Evolutionary conservation across 2,329 filamentous ascomycete species (phyloP).

Genomic region (Coniochaeta sp.): DNA sequence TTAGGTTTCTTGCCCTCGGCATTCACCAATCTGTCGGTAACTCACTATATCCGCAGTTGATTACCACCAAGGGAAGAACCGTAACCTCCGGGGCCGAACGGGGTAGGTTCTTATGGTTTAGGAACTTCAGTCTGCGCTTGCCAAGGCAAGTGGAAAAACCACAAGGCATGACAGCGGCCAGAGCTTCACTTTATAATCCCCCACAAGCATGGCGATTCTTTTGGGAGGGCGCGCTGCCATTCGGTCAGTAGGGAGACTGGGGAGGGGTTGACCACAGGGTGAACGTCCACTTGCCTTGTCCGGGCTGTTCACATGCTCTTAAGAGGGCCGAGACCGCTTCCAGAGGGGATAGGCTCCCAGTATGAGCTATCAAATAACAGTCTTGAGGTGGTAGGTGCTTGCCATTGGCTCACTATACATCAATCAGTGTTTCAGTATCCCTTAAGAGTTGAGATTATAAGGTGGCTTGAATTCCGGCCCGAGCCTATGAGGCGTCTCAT

Average conservation of each 20-base stretch:
- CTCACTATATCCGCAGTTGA: not conserved
- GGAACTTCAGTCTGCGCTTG: not conserved
- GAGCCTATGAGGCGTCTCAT: not conserved
- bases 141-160: not conserved
- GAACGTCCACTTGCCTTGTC: not conserved
- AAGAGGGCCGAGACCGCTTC: not conserved
- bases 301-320: not conserved
- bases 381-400: not conserved
- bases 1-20: too few species aligned
- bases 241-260: not conserved
- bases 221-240: not conserved
- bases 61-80: too few species aligned
- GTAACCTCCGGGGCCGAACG: not conserved
- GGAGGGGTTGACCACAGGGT: not conserved
- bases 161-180: not conserved
- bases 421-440: not conserved
- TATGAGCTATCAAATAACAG: not conserved
- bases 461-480: not conserved
- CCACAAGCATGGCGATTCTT: not conserved
- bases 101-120: not conserved
- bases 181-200: not conserved
- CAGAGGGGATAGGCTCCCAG: not conserved
- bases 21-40: too few species aligned
- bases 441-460: not conserved
- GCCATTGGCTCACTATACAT: not conserved